Percentiles rank a stretch among this genome's conserved stretches.
These are phyloP conservation scores for Talaromyces stipitatus DNA, from an alignment of 495 filamentous ascomycete species.

Conservation along the genomic window DNA sequence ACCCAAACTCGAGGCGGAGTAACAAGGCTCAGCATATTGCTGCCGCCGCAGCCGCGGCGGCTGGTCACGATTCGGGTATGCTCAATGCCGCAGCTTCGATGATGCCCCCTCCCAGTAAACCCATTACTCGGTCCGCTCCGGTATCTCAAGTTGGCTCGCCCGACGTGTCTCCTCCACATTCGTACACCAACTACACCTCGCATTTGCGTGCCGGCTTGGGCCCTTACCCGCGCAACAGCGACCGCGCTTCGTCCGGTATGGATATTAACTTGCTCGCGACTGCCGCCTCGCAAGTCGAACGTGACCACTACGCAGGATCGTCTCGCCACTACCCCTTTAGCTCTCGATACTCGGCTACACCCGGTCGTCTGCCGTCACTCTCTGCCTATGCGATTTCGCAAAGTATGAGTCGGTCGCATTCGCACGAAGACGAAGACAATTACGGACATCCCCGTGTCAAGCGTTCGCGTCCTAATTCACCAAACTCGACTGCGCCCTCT, in stretches of 20 bases:
- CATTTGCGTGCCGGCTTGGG: constrained; percentile 55
- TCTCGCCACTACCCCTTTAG: constrained; percentile 44
- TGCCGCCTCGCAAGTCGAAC: constrained; percentile 82
- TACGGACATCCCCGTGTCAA: constrained; percentile 68
- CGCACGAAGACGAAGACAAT: constrained; percentile 73
- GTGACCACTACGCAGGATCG: constrained; percentile 52
- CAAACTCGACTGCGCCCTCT: constrained; percentile 88
- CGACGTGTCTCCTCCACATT: constrained; percentile 92
- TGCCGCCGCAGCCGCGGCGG: constrained; percentile 43
- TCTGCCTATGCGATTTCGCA: constrained; percentile 73
- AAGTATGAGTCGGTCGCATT: constrained; percentile 85
- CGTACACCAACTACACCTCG: constrained; percentile 67
- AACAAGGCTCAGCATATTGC: constrained; percentile 74
- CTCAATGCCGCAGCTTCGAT: constrained; percentile 49
- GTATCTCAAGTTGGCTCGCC: constrained; percentile 83
- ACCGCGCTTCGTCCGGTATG: constrained; percentile 45
- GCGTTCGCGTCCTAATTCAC: constrained; percentile 85
- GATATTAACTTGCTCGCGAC: constrained; percentile 89
- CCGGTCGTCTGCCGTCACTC: constrained; percentile 64
- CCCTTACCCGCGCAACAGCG: constrained; percentile 53
- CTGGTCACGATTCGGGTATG: constrained; percentile 42
- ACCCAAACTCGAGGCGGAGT: constrained; percentile 90
- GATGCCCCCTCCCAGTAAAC: constrained; percentile 71
- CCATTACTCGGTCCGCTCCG: constrained; percentile 77
- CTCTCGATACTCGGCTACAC: constrained; percentile 48